Base-by-base conservation (phyloP, 306 rosid species). In the Glycyrrhiza uralensis region DNA sequence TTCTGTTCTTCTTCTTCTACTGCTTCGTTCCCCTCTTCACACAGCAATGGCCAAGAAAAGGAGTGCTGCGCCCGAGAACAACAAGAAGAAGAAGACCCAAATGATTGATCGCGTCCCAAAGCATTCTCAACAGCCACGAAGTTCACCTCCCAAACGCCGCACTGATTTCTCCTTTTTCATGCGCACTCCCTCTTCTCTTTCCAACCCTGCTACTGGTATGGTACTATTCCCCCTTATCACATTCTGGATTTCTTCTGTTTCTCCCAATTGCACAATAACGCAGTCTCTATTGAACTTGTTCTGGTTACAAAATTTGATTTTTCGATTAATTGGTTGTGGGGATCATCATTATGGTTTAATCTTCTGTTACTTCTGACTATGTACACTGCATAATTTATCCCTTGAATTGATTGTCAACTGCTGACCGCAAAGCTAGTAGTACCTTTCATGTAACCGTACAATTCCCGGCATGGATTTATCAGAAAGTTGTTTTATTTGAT, bases 121-220 rank as follows among this genome's bases (percentile, higher is more conserved):
- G 7, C 82, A 76, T 67, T 85, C 88, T 81, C 90, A 83, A 57
- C 87, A 89, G 45, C 96, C 84, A 2, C 78, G 96, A 79, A 89
- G 92, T 78, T 83, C 92, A 20, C 87, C 79, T 32, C 92, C 96
- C 17, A 89, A 74, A 69, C 86, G 86, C 71, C 86, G 86, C 83
- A 78, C 83, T 47, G 83, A 82, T 78, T 82, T 82, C 75, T 82
- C 83, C 5, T 38, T 74, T 2, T 82, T 82, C 33, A 35, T 18
- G 3, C 62, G 63, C 52, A 15, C 20, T 42, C 64, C 79, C 2
- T 69, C 71, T 30, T 69, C 82, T 12, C 39, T 81, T 38, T 66
- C 76, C 49, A 81, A 59, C 32, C 72, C 49, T 17, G 20, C 29
- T 69, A 51, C 67, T 17, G 77, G 82, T 77, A 52, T 7, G 45